These are phyloP conservation scores for Clarkia xantiana DNA, from an alignment of 345 rosid species.

Conservation along the genomic window DNA sequence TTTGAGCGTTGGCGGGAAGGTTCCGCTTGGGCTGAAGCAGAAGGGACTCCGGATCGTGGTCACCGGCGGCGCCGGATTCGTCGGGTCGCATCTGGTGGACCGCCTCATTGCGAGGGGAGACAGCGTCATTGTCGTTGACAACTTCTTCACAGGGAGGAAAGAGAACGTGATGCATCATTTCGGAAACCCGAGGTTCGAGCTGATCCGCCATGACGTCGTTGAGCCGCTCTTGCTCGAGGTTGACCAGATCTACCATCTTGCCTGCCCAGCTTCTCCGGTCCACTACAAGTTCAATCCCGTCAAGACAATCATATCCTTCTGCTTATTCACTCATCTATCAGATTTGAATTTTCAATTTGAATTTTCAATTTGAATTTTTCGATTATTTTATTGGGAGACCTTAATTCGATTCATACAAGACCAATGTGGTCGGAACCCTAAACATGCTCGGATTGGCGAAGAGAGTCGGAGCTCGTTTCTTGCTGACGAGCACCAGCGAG, in stretches of 20 bases:
- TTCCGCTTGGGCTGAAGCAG: too few relatives aligned
- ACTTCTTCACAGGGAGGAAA: constrained; percentile 80
- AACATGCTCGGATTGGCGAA: constrained; percentile 95
- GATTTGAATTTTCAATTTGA: not conserved
- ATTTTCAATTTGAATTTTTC: not conserved
- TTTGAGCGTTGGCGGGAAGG: too few relatives aligned
- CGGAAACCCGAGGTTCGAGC: constrained; percentile 90
- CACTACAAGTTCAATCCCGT: constrained; percentile 94
- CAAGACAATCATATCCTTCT: constrained; percentile 29
- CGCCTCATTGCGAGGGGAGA: too few relatives aligned
- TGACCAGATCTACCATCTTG: constrained; percentile 83
- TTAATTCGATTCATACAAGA: constrained; percentile 27
- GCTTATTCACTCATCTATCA: not conserved
- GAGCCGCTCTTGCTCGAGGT: constrained; percentile 77
- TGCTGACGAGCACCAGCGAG: constrained; percentile 86
- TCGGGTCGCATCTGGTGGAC: too few relatives aligned
- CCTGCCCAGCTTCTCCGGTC: constrained; percentile 92
- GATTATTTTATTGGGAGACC: constrained; percentile 32
- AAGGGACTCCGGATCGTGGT: too few relatives aligned
- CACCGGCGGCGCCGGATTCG: too few relatives aligned
- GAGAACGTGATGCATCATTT: constrained; percentile 82
- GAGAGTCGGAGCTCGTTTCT: constrained; percentile 93
- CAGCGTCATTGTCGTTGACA: constrained; percentile 58
- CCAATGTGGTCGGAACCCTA: constrained; percentile 82
- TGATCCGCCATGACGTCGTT: constrained; percentile 88